These are phyloP conservation scores for Bimuria novae-zelandiae DNA, from an alignment of 2,329 filamentous ascomycete species.

Conservation along the genomic window DNA sequence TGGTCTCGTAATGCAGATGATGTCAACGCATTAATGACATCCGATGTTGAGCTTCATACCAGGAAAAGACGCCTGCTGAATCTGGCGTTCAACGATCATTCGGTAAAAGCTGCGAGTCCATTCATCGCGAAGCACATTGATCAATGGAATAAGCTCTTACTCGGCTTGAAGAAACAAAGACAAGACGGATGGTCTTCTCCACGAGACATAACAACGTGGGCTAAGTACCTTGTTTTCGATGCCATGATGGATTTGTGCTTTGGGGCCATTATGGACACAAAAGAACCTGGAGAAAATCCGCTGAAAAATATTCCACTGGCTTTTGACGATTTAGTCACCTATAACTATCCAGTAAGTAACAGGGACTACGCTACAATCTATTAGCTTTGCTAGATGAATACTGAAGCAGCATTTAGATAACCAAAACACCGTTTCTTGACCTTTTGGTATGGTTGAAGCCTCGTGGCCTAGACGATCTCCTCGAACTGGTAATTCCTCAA, in stretches of 20 bases:
- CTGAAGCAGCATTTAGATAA: background rate
- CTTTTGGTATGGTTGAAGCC: constrained; percentile 20
- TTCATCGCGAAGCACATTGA: constrained; percentile 21
- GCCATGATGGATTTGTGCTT: constrained; percentile 50
- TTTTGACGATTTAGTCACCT: constrained; percentile 13
- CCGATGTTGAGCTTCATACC: constrained; percentile 16
- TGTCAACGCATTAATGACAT: constrained; percentile 13
- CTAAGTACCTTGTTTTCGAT: constrained; percentile 48
- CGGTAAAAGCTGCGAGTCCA: constrained; percentile 12
- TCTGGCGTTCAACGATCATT: constrained; percentile 22
- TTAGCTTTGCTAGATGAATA: background rate
- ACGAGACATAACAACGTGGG: constrained; percentile 6
- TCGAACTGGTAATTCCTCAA: constrained; percentile 9
- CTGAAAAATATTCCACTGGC: constrained; percentile 17
- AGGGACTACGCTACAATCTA: no score
- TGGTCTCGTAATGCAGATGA: constrained; percentile 17
- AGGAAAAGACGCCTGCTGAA: constrained; percentile 19
- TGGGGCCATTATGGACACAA: constrained; percentile 40
- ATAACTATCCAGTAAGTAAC: constrained; percentile 17
- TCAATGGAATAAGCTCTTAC: constrained; percentile 18
- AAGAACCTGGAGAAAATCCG: constrained; percentile 26
- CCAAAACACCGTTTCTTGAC: constrained; percentile 9
- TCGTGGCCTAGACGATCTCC: constrained; percentile 10
- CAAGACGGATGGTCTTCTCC: constrained; percentile 15
- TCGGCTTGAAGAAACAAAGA: background rate